Percentiles rank a stretch among this genome's conserved stretches.
Evolutionary conservation across 345 rosid species (phyloP).

Genomic region (Eucalyptus cloeziana): DNA sequence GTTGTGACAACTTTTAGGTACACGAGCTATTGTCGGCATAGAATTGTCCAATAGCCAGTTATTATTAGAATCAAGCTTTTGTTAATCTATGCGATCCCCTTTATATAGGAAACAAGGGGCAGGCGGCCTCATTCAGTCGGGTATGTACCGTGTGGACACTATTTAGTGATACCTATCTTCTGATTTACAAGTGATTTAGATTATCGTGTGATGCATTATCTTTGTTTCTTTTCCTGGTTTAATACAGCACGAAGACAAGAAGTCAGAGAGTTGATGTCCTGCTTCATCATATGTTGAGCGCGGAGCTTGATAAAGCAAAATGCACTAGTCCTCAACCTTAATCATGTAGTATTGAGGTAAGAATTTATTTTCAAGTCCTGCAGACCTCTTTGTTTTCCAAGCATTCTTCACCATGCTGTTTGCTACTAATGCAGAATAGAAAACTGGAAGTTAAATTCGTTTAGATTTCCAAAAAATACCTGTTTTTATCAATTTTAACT

Average conservation of each 20-base stretch:
- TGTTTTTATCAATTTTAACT: not conserved
- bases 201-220: not conserved
- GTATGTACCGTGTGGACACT: constrained; percentile 18
- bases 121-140: constrained; percentile 34
- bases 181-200: not conserved
- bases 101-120: not conserved
- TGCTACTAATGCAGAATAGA: not conserved
- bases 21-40: not conserved
- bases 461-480: not conserved
- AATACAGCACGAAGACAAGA: constrained; percentile 64
- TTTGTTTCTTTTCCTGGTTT: not conserved
- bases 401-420: not conserved
- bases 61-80: not conserved
- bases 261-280: constrained; percentile 86
- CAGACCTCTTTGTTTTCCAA: not conserved
- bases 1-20: not conserved
- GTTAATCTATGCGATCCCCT: not conserved
- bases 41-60: not conserved
- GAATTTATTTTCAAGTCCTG: not conserved
- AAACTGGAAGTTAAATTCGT: not conserved
- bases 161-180: not conserved
- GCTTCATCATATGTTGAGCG: constrained; percentile 85
- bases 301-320: constrained; percentile 29
- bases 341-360: not conserved
- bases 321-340: constrained; percentile 4